Evolutionary conservation across 139 green algal genomes (phyloP).

Genomic region (Chlorella sp.): DNA sequence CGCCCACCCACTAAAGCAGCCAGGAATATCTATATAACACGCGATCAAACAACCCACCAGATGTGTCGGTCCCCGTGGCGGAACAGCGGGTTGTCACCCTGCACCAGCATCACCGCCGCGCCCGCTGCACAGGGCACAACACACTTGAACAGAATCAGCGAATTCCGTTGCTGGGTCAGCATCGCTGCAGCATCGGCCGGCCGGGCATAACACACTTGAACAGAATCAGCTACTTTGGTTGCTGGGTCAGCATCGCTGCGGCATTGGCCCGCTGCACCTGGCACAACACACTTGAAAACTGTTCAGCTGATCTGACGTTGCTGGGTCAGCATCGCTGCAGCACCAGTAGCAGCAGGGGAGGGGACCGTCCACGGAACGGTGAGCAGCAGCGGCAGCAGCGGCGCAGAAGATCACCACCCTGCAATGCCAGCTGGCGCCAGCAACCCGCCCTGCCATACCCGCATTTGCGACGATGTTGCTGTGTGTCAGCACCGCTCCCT

Average conservation of each 20-base stretch:
- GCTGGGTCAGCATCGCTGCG: background rate
- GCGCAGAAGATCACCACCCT: constrained; percentile 17
- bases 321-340: too few relatives aligned
- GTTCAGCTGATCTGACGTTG: background rate
- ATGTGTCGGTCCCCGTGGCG: constrained; percentile 29
- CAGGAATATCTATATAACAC: too few relatives aligned
- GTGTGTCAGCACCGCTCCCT: constrained; percentile 90
- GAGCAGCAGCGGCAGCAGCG: background rate
- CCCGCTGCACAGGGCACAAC: background rate
- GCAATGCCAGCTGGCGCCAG: background rate
- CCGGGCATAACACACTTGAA: too few relatives aligned
- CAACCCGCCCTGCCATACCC: constrained; percentile 42
- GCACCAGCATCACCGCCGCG: constrained; percentile 2
- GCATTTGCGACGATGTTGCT: constrained; percentile 80
- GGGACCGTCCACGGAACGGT: too few relatives aligned
- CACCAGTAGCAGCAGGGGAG: too few relatives aligned
- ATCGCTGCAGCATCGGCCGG: too few relatives aligned
- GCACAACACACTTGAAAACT: too few relatives aligned
- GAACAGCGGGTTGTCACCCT: background rate
- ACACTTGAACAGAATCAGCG: too few relatives aligned
- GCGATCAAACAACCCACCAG: background rate
- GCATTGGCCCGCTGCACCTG: too few relatives aligned
- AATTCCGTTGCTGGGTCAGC: background rate
- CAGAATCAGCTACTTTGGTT: too few relatives aligned
- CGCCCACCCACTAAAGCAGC: too few relatives aligned